Evolutionary conservation across 1,284 basidiomycete species (phyloP).

Genomic region (Fomitiporia mediterranea): DNA sequence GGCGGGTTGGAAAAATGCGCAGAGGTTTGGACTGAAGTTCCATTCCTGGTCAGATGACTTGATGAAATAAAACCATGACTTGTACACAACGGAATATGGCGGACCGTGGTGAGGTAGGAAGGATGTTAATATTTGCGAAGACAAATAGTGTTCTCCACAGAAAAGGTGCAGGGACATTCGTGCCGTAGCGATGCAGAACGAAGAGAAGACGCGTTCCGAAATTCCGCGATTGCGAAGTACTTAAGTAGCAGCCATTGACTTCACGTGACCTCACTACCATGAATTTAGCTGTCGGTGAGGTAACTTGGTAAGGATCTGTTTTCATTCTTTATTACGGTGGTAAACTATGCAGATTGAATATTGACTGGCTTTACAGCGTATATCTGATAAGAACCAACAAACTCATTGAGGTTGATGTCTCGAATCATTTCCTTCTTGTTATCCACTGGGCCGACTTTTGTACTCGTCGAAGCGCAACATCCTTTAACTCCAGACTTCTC

Average conservation of each 20-base stretch:
- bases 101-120: too few relatives aligned
- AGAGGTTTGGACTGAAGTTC: background rate
- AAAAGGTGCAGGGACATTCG: background rate
- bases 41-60: background rate
- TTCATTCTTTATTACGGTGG: too few relatives aligned
- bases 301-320: too few relatives aligned
- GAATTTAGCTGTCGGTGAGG: too few relatives aligned
- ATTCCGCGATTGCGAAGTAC: background rate
- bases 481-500: too few relatives aligned
- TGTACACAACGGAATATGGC: background rate
- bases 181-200: background rate
- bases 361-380: background rate
- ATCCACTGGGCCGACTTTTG: too few relatives aligned
- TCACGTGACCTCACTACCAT: too few relatives aligned
- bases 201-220: background rate
- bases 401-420: background rate
- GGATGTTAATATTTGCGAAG: too few relatives aligned
- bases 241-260: background rate
- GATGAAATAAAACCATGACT: background rate
- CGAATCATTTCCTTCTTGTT: too few relatives aligned
- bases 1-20: background rate
- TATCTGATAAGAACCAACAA: background rate
- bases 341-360: too few relatives aligned
- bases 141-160: too few relatives aligned
- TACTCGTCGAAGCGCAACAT: too few relatives aligned